These are phyloP conservation scores for Colletotrichum tabaci DNA, from an alignment of 2,329 filamentous ascomycete genomes.

Conservation along the genomic window DNA sequence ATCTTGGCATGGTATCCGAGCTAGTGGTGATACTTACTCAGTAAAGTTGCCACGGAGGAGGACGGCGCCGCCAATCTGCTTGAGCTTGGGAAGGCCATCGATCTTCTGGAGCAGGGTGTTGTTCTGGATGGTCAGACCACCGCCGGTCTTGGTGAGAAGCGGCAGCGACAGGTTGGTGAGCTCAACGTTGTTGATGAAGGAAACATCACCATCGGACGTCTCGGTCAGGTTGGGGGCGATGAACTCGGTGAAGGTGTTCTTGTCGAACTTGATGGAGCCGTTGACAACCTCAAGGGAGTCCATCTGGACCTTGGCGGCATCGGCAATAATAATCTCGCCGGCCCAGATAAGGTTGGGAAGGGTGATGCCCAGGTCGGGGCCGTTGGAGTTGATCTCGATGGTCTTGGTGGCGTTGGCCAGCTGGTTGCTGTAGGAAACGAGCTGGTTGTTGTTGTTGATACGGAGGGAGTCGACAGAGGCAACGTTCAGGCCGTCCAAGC, in stretches of 20 bases:
- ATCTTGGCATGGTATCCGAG: not conserved
- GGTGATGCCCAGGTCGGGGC: slow-evolving; percentile 76
- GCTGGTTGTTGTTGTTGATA: slow-evolving; percentile 91
- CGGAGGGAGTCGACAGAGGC: slow-evolving; percentile 79
- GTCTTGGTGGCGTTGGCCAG: slow-evolving; percentile 81
- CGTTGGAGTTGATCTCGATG: slow-evolving; percentile 86
- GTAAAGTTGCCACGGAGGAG: slow-evolving; percentile 89
- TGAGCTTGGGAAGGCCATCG: slow-evolving; percentile 77
- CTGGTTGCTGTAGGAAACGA: slow-evolving; percentile 82
- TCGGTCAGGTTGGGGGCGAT: slow-evolving; percentile 79
- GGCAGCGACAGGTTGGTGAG: slow-evolving; percentile 84
- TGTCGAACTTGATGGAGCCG: slow-evolving; percentile 87
- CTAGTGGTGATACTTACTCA: slow-evolving; percentile 50
- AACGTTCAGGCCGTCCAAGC: slow-evolving; percentile 86
- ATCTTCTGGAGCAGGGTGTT: slow-evolving; percentile 82
- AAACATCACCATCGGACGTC: slow-evolving; percentile 72
- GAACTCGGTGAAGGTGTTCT: slow-evolving; percentile 78
- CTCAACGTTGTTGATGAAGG: slow-evolving; percentile 74
- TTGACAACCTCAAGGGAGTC: slow-evolving; percentile 82
- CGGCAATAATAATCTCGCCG: slow-evolving; percentile 71
- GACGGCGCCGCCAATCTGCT: slow-evolving; percentile 83
- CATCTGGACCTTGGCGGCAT: slow-evolving; percentile 80
- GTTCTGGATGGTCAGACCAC: slow-evolving; percentile 90
- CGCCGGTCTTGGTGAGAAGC: slow-evolving; percentile 76
- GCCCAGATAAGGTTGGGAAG: slow-evolving; percentile 83